A percentile compares a stretch with the other conserved stretches of the same genome.
Evolutionary conservation across 1,284 basidiomycete species (phyloP).

Genomic region (Apiotrichum siamense): DNA sequence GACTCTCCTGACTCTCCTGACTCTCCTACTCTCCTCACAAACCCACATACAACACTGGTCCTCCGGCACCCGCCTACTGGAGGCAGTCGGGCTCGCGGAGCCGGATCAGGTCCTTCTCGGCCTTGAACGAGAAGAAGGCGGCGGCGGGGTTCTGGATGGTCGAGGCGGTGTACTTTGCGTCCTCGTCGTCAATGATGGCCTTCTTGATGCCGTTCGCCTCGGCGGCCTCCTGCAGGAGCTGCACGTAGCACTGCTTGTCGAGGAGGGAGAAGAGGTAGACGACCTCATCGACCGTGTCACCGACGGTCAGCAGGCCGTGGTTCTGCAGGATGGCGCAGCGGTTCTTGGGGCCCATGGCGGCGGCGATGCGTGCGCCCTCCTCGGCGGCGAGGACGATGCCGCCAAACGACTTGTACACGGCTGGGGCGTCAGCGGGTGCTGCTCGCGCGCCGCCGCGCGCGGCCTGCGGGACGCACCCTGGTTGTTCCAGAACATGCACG

Average conservation of each 20-base stretch:
- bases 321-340: slow-evolving; percentile 52
- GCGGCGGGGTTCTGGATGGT: slow-evolving; percentile 28
- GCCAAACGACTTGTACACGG: slow-evolving; percentile 50
- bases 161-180: slow-evolving; percentile 42
- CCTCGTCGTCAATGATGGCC: slow-evolving; percentile 34
- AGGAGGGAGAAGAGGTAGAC: slow-evolving; percentile 40
- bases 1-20: no score
- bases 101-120: slow-evolving; percentile 8
- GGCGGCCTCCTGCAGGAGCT: slow-evolving; percentile 45
- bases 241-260: slow-evolving; percentile 43
- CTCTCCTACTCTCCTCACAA: no score
- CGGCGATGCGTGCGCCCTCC: slow-evolving; percentile 59
- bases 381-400: slow-evolving; percentile 57
- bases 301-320: slow-evolving; percentile 56
- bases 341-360: slow-evolving; percentile 51
- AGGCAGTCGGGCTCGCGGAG: slow-evolving; percentile 5
- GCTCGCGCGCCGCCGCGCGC: no score
- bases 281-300: slow-evolving; percentile 39
- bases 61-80: neutral
- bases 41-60: no score
- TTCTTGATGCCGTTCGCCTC: slow-evolving; percentile 36
- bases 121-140: slow-evolving; percentile 10
- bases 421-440: no score
- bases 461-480: no score
- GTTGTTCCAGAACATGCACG: slow-evolving; percentile 31